These are phyloP conservation scores for Calonectria multiphialidica DNA, from an alignment of 2,329 filamentous ascomycete genomes.

Conservation along the genomic window DNA sequence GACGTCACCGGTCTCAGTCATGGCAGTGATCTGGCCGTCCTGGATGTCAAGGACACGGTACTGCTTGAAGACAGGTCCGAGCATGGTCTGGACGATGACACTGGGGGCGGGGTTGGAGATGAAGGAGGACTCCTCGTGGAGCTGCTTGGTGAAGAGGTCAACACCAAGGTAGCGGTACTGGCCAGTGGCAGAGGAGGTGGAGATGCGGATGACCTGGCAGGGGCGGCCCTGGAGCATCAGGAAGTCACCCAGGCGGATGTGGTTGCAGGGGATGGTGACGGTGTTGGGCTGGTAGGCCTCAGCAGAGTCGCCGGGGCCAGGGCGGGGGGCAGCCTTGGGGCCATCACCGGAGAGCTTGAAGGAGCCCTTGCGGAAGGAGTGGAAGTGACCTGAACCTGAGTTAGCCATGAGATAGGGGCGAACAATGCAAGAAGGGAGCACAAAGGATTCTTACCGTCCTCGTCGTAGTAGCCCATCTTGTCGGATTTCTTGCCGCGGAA, in stretches of 20 bases:
- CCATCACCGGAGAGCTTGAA: slow-evolving; percentile 70
- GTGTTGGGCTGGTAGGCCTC: slow-evolving; percentile 74
- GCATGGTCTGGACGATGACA: slow-evolving; percentile 99
- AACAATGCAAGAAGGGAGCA: not conserved
- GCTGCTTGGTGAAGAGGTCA: slow-evolving; percentile 99
- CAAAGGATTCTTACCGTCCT: slow-evolving; percentile 61
- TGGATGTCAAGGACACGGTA: slow-evolving; percentile 99
- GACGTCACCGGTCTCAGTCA: slow-evolving; percentile 99
- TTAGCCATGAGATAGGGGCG: not conserved
- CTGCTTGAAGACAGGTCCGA: slow-evolving; percentile 99
- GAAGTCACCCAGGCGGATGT: slow-evolving; percentile 99
- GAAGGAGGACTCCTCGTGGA: slow-evolving; percentile 98
- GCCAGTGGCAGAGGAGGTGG: slow-evolving; percentile 95
- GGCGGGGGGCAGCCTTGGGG: slow-evolving; percentile 55
- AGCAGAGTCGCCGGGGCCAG: slow-evolving; percentile 44
- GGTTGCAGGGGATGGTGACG: slow-evolving; percentile 98
- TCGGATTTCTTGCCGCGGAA: slow-evolving; percentile 57
- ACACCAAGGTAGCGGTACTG: slow-evolving; percentile 99
- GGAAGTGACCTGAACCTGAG: slow-evolving; percentile 63
- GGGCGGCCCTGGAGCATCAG: slow-evolving; percentile 98
- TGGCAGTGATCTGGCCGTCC: slow-evolving; percentile 88
- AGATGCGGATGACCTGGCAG: slow-evolving; percentile 99
- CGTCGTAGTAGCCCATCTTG: slow-evolving; percentile 77
- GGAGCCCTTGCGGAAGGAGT: slow-evolving; percentile 68
- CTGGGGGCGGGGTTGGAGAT: slow-evolving; percentile 97